Evolutionary conservation across 768 basidiomycete genomes (phyloP).

Genomic region (Collybia sp.): DNA sequence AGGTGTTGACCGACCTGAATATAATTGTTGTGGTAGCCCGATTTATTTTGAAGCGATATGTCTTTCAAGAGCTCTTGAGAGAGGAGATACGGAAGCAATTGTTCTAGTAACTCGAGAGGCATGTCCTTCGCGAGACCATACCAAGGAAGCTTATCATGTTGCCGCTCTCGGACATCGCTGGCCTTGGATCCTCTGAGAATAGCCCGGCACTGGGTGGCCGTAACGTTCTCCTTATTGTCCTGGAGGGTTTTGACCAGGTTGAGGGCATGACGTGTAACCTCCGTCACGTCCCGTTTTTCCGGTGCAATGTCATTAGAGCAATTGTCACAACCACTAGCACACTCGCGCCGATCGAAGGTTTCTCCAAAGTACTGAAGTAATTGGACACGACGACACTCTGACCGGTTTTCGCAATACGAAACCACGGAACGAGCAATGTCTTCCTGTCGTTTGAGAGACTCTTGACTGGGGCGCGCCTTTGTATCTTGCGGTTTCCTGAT

Average conservation of each 20-base stretch:
- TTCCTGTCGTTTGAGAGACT: constrained; percentile 64
- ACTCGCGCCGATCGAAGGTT: constrained; percentile 61
- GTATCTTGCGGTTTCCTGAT: constrained; percentile 53
- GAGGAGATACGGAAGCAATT: constrained; percentile 56
- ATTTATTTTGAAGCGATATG: constrained; percentile 36
- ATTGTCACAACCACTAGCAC: constrained; percentile 77
- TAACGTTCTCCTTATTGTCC: constrained; percentile 43
- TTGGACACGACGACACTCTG: constrained; percentile 83
- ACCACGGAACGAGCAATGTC: constrained; percentile 64
- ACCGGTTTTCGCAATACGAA: constrained; percentile 75
- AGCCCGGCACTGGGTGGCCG: constrained; percentile 52
- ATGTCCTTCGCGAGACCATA: constrained; percentile 55
- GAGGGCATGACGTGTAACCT: constrained; percentile 50
- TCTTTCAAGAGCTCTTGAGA: constrained; percentile 43
- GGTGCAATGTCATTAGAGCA: constrained; percentile 52
- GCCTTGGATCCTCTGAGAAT: constrained; percentile 64
- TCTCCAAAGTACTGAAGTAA: constrained; percentile 88
- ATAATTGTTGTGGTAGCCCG: constrained; percentile 48
- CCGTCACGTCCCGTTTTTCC: constrained; percentile 53
- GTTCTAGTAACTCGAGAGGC: constrained; percentile 52
- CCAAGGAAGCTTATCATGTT: constrained; percentile 38
- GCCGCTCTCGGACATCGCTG: constrained; percentile 37
- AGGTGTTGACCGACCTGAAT: constrained; percentile 34
- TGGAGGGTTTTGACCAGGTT: constrained; percentile 47
- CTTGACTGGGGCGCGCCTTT: constrained; percentile 29